Evolutionary conservation across 2,329 filamentous ascomycete species (phyloP).

Genomic region (Colletotrichum shisoi): DNA sequence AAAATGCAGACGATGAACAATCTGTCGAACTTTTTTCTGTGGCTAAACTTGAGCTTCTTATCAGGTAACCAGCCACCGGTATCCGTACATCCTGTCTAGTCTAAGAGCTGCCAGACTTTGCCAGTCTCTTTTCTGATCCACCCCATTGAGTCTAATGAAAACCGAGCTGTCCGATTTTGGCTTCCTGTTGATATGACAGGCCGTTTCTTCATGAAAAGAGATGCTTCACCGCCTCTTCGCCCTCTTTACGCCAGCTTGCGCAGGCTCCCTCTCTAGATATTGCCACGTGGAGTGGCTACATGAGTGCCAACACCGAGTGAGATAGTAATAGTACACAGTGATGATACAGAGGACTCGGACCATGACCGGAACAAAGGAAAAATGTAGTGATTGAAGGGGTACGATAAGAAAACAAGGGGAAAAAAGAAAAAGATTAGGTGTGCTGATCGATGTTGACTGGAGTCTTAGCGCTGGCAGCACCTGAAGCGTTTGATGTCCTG

Average conservation of each 20-base stretch:
- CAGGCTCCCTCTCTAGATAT: conserved; percentile 9
- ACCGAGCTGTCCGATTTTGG: conserved; percentile 6
- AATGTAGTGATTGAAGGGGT: neutral
- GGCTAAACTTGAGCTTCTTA: conserved; percentile 3
- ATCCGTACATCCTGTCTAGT: conserved; percentile 21
- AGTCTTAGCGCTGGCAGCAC: neutral
- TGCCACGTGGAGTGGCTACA: neutral
- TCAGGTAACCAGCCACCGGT: conserved; percentile 8
- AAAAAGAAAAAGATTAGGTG: neutral
- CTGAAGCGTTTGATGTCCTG: neutral
- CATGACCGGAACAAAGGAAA: neutral
- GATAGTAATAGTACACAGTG: neutral
- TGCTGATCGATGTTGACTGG: neutral
- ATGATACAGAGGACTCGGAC: neutral
- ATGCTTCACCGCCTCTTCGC: neutral
- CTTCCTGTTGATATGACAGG: neutral
- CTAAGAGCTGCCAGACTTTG: conserved; percentile 4
- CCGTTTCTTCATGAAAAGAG: conserved; percentile 2
- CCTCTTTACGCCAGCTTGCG: neutral
- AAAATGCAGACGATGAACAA: too few species aligned
- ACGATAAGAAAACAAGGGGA: neutral
- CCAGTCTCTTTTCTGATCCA: conserved; percentile 11
- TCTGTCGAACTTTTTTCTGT: neutral
- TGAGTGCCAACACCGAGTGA: neutral
- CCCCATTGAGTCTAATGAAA: conserved; percentile 6